Evolutionary conservation across 2,329 filamentous ascomycete species (phyloP).

Genomic region (Sphaerulina populicola): DNA sequence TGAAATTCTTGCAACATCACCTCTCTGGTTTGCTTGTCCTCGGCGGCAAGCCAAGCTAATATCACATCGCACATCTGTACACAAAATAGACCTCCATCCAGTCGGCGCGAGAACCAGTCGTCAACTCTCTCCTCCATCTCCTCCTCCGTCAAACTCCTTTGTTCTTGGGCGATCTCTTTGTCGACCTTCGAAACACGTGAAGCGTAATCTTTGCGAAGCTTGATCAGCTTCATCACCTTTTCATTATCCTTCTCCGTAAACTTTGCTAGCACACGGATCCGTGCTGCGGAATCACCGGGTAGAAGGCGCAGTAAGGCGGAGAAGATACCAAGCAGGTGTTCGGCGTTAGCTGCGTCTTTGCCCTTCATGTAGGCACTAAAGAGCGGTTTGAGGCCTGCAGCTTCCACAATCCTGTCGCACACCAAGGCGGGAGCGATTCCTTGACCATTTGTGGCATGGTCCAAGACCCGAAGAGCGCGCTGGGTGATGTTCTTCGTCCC

Average conservation of each 20-base stretch:
- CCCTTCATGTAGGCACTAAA: constrained; percentile 87
- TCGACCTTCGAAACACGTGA: constrained; percentile 56
- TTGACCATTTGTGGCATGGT: constrained; percentile 64
- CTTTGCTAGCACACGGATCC: constrained; percentile 82
- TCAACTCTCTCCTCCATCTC: constrained; percentile 55
- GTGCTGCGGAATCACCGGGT: constrained; percentile 64
- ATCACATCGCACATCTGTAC: constrained; percentile 77
- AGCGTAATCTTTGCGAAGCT: constrained; percentile 63
- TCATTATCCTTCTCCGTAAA: constrained; percentile 93
- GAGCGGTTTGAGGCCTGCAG: constrained; percentile 71
- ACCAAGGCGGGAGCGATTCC: constrained; percentile 44
- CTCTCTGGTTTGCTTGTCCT: constrained; percentile 66
- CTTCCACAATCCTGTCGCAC: constrained; percentile 70
- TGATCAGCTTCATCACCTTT: constrained; percentile 66
- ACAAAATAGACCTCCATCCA: constrained; percentile 78
- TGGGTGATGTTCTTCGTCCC: constrained; percentile 72
- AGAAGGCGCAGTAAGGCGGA: constrained; percentile 70
- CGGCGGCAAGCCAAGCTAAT: constrained; percentile 82
- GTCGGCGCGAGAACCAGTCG: constrained; percentile 63
- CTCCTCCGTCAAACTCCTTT: constrained; percentile 46
- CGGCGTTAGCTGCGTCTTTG: constrained; percentile 57
- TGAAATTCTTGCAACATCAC: constrained; percentile 60
- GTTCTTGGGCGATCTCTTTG: constrained; percentile 52
- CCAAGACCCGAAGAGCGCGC: constrained; percentile 69
- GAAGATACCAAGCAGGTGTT: constrained; percentile 80